These are phyloP conservation scores for Rhodomyrtus psidioides DNA, from an alignment of 441 rosid genomes.

Conservation along the genomic window DNA sequence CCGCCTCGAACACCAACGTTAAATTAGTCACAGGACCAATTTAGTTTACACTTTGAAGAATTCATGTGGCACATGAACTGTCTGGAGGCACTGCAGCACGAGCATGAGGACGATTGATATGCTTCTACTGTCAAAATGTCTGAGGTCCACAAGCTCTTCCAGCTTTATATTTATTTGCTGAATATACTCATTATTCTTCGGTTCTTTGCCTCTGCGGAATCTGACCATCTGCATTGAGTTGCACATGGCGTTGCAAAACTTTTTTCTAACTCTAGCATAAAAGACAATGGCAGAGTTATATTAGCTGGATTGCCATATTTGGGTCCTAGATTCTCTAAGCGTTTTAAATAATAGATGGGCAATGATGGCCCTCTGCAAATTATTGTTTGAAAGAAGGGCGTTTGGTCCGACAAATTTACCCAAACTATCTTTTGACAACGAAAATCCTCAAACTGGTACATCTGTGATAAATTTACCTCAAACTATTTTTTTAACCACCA, in stretches of 20 bases:
- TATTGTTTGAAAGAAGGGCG: neutral
- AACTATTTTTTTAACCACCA: too few species aligned
- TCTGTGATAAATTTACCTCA: too few species aligned
- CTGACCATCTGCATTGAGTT: neutral
- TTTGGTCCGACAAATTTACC: too few species aligned
- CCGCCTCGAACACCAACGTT: neutral
- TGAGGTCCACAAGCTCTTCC: neutral
- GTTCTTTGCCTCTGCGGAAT: conserved; percentile 10
- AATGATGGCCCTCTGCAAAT: neutral
- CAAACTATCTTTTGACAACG: too few species aligned
- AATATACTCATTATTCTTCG: neutral
- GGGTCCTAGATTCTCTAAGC: neutral
- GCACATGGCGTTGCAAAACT: neutral
- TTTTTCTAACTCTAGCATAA: neutral
- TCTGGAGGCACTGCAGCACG: neutral
- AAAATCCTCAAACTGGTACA: too few species aligned
- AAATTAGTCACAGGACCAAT: neutral
- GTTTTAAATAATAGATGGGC: neutral
- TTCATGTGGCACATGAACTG: neutral
- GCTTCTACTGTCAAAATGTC: neutral
- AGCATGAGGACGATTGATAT: neutral
- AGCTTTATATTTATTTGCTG: neutral
- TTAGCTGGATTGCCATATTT: neutral
- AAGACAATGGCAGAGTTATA: conserved; percentile 1
- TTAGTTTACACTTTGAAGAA: neutral